These are phyloP conservation scores for Fusarium fracticaudum DNA, from an alignment of 2,329 filamentous ascomycete genomes.

Conservation along the genomic window DNA sequence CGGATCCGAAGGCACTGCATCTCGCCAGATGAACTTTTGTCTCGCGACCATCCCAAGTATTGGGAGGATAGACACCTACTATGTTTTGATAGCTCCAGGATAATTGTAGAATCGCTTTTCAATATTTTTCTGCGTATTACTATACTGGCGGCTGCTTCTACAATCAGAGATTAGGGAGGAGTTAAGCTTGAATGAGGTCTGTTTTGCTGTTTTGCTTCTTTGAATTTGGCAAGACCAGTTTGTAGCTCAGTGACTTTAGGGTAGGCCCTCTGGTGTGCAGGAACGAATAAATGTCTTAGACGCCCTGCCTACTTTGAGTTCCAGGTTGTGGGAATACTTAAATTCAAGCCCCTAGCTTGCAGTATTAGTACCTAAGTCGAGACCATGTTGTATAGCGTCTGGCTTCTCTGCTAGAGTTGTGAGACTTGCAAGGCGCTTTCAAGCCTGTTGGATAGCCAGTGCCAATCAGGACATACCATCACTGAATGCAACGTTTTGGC, in stretches of 20 bases:
- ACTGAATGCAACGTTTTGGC: no score
- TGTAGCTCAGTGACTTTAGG: not conserved
- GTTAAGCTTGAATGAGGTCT: no score
- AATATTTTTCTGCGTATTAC: rapidly evolving
- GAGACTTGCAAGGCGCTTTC: no score
- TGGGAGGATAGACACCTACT: no score
- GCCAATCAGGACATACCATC: rapidly evolving
- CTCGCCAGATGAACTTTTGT: no score
- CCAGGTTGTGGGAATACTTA: rapidly evolving
- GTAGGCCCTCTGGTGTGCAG: not conserved
- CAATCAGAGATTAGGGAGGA: rapidly evolving
- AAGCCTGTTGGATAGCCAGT: rapidly evolving
- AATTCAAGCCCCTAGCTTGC: not conserved
- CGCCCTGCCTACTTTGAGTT: no score
- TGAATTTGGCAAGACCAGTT: no score
- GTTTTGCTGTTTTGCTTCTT: no score
- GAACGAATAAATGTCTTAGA: not conserved
- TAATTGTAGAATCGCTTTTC: no score
- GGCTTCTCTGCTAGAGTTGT: no score
- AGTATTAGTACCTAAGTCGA: not conserved
- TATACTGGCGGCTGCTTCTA: rapidly evolving
- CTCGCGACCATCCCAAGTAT: no score
- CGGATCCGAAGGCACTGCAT: rapidly evolving
- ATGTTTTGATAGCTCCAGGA: no score
- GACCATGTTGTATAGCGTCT: not conserved